These are phyloP conservation scores for Vitis rupestris DNA, from an alignment of 164 flowering plant genomes.

Conservation along the genomic window DNA sequence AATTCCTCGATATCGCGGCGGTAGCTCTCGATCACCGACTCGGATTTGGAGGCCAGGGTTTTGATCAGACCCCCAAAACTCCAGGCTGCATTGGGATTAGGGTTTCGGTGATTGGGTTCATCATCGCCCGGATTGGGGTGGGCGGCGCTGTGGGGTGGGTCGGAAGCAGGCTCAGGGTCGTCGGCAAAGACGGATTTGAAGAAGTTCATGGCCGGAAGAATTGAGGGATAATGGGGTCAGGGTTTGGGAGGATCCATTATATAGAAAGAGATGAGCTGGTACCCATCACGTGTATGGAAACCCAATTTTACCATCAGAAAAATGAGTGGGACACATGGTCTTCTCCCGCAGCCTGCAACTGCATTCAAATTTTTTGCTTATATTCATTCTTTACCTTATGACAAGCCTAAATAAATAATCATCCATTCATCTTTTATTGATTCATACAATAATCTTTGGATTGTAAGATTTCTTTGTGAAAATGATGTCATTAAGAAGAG, in stretches of 20 bases:
- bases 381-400: too few species aligned
- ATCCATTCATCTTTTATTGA: too few species aligned
- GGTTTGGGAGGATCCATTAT: background rate
- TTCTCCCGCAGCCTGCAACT: too few species aligned
- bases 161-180: slow-evolving; percentile 25
- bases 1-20: slow-evolving; percentile 76
- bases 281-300: too few species aligned
- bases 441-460: too few species aligned
- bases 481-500: too few species aligned
- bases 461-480: too few species aligned
- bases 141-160: slow-evolving; percentile 9
- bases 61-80: slow-evolving; percentile 61
- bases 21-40: slow-evolving; percentile 65
- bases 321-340: too few species aligned
- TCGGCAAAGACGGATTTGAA: slow-evolving; percentile 83
- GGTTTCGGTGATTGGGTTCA: slow-evolving; percentile 12
- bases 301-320: too few species aligned
- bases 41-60: slow-evolving; percentile 63
- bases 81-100: slow-evolving; percentile 33
- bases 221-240: background rate
- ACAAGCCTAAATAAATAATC: too few species aligned
- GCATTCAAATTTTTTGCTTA: too few species aligned
- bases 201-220: slow-evolving; percentile 50
- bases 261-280: too few species aligned
- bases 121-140: background rate